These are phyloP conservation scores for Actinomortierella wolfii DNA, from an alignment of 371 early-diverging fungal genomes.

Conservation along the genomic window DNA sequence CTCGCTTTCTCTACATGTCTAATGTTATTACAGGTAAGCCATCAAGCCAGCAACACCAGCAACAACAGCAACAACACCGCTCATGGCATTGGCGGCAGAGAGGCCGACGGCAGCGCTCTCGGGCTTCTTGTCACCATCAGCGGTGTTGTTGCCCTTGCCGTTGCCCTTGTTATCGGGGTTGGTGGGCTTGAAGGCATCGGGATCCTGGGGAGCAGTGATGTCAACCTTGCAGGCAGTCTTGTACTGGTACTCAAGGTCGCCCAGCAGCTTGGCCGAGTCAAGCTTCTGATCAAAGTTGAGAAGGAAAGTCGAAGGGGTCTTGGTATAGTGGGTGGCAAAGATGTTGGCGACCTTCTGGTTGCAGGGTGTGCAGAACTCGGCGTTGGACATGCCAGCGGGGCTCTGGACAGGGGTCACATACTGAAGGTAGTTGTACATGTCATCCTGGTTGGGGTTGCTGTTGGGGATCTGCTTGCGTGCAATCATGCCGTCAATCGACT, in stretches of 20 bases:
- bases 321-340: conserved; percentile 36
- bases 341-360: conserved; percentile 45
- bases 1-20: too few species aligned
- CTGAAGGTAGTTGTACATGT: conserved; percentile 38
- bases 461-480: conserved; percentile 27
- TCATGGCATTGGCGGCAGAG: conserved; percentile 4
- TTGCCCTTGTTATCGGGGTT: background rate
- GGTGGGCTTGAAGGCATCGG: conserved; percentile 12
- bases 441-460: conserved; percentile 25
- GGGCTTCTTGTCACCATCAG: too few species aligned
- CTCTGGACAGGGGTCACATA: conserved; percentile 29
- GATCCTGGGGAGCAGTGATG: conserved; percentile 5
- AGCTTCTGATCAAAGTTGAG: conserved; percentile 31
- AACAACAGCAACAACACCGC: conserved; percentile 17
- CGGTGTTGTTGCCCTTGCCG: too few species aligned
- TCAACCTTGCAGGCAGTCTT: conserved; percentile 18
- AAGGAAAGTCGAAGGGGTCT: conserved; percentile 26
- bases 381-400: conserved; percentile 10
- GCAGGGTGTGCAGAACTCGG: conserved; percentile 28
- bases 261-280: conserved; percentile 4
- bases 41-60: conserved; percentile 13
- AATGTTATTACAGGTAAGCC: background rate
- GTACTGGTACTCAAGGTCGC: conserved; percentile 21
- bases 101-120: too few species aligned
- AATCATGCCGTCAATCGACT: conserved; percentile 35